Percentiles rank a stretch among this genome's conserved stretches.
These are phyloP conservation scores for Carnegiea gigantea DNA, from an alignment of 179 eudicot genomes.

Conservation along the genomic window DNA sequence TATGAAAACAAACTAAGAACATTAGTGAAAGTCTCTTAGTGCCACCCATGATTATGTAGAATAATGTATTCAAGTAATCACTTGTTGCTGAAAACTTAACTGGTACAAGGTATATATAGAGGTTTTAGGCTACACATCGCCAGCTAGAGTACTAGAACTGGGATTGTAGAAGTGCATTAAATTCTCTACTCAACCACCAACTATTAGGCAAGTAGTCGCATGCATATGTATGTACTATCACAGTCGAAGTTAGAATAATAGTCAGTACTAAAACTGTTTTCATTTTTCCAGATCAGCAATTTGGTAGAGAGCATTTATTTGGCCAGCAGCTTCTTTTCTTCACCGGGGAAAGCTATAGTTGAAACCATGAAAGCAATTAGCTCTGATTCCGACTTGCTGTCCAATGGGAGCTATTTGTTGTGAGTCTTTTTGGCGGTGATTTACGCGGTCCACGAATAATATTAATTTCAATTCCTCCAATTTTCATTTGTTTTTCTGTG, in stretches of 20 bases:
- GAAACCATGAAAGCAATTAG: neutral
- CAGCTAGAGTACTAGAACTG: neutral
- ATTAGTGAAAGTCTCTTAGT: conserved; percentile 29
- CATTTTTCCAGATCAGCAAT: neutral
- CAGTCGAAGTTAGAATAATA: neutral
- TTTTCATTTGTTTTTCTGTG: neutral
- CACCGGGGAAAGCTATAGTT: neutral
- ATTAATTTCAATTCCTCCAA: neutral
- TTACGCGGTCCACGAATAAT: conserved; percentile 9
- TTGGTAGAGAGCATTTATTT: conserved; percentile 20
- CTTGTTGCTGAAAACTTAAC: conserved; percentile 11
- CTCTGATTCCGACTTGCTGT: conserved; percentile 17
- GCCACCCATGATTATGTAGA: conserved; percentile 34
- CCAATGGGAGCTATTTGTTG: neutral
- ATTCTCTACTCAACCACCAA: conserved; percentile 28
- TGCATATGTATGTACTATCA: conserved; percentile 1
- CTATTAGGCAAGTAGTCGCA: conserved; percentile 5
- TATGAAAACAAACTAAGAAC: conserved; percentile 38
- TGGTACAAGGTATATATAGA: conserved; percentile 22
- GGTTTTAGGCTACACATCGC: neutral
- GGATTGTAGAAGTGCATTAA: conserved; percentile 25
- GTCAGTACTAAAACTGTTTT: neutral
- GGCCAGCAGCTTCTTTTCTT: conserved; percentile 17
- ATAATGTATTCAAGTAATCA: no score
- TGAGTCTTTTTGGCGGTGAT: neutral